Percentiles rank a stretch among this genome's conserved stretches.
Conservation (phyloP, 2,329 filamentous ascomycete genomes). For the Penicillium capsulatum region DNA sequence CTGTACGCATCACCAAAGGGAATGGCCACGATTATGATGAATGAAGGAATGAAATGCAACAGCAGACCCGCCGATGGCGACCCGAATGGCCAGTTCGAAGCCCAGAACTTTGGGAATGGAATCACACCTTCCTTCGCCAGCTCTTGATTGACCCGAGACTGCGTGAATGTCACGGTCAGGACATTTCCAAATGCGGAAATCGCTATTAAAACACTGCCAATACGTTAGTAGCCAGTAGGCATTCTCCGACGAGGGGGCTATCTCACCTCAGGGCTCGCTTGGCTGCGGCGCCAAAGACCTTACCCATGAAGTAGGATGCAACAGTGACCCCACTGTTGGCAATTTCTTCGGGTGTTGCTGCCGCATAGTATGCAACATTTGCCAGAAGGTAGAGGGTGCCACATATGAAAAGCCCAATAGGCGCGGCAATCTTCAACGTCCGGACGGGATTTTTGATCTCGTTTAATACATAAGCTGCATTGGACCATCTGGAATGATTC, state of each 20-base stretch:
- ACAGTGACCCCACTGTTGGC: constrained; percentile 41
- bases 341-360: constrained; percentile 41
- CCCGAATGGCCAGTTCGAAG: constrained; percentile 61
- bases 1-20: constrained; percentile 49
- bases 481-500: constrained; percentile 40
- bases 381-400: constrained; percentile 62
- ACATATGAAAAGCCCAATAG: constrained; percentile 56
- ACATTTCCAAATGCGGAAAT: constrained; percentile 66
- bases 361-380: constrained; percentile 64
- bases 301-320: constrained; percentile 42
- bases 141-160: constrained; percentile 63
- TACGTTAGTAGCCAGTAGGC: too few species aligned
- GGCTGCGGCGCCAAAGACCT: constrained; percentile 37
- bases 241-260: too few species aligned
- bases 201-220: constrained; percentile 60
- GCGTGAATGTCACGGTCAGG: constrained; percentile 64
- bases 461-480: constrained; percentile 44
- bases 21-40: constrained; percentile 63
- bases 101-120: constrained; percentile 60
- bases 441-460: constrained; percentile 63
- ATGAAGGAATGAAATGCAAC: constrained; percentile 60
- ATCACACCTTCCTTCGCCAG: constrained; percentile 64
- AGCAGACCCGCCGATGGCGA: constrained; percentile 59
- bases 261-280: constrained; percentile 43
- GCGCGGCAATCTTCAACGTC: constrained; percentile 63